Conservation (phyloP, 2,329 filamentous ascomycete species). For the Calonectria hawksworthii region DNA sequence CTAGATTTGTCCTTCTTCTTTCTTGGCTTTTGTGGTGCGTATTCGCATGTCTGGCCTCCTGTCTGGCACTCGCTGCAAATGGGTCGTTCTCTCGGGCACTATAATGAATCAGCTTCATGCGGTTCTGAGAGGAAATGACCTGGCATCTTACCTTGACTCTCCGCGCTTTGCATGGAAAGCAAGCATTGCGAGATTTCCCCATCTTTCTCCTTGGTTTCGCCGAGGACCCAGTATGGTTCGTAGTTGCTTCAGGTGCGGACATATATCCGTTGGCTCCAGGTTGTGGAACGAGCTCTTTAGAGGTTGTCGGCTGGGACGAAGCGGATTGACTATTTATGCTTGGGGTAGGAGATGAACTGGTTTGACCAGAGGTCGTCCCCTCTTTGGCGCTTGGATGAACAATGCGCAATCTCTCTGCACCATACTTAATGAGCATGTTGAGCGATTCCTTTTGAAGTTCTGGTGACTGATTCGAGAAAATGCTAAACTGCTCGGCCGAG, state of each 20-base stretch:
- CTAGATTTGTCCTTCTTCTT: constrained; percentile 42
- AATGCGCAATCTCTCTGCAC: constrained; percentile 69
- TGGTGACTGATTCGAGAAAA: constrained; percentile 72
- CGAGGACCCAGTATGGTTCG: neutral
- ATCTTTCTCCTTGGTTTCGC: constrained; percentile 37
- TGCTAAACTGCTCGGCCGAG: constrained; percentile 69
- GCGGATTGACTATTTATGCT: constrained; percentile 40
- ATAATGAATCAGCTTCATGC: neutral
- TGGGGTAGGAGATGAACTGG: constrained; percentile 41
- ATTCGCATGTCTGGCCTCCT: constrained; percentile 53
- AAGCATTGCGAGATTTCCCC: constrained; percentile 52
- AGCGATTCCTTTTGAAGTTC: constrained; percentile 68
- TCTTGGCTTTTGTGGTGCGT: constrained; percentile 51
- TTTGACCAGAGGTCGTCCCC: constrained; percentile 45
- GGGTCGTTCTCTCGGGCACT: constrained; percentile 60
- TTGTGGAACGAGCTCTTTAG: constrained; percentile 49
- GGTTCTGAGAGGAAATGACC: neutral
- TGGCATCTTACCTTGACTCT: constrained; percentile 55
- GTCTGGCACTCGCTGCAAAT: constrained; percentile 55
- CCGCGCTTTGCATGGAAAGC: constrained; percentile 52
- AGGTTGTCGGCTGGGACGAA: constrained; percentile 47
- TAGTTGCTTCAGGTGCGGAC: constrained; percentile 13
- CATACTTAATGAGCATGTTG: constrained; percentile 69
- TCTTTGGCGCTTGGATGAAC: constrained; percentile 64
- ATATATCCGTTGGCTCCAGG: constrained; percentile 31